A percentile compares a stretch with the other conserved stretches of the same genome.
Evolutionary conservation across 257 asterid genomes (phyloP).

Genomic region (Solanum verrucosum): DNA sequence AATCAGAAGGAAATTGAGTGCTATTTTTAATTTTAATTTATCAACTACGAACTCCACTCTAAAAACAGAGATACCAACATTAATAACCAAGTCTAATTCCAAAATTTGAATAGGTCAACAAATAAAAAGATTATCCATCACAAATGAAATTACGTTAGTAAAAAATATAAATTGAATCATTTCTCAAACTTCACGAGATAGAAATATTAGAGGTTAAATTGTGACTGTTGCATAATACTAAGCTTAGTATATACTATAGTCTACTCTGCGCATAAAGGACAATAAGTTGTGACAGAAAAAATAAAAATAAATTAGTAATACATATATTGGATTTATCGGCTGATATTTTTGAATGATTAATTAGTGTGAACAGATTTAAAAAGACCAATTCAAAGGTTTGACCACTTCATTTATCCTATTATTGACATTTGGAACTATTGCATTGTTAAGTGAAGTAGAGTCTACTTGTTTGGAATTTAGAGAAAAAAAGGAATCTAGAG

Average conservation of each 20-base stretch:
- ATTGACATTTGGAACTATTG: neutral
- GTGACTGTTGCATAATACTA: too few species aligned
- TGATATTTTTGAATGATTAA: neutral
- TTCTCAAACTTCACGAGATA: neutral
- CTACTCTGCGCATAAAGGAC: neutral
- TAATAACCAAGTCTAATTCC: neutral
- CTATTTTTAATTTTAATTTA: too few species aligned
- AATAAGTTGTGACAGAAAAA: neutral
- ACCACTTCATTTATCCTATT: neutral
- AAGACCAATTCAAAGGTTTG: neutral
- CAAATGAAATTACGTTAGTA: neutral
- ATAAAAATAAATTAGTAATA: neutral
- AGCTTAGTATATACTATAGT: neutral
- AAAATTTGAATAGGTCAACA: neutral
- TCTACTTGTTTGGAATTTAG: too few species aligned
- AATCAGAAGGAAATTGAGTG: neutral
- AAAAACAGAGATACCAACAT: neutral
- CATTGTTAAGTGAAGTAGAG: neutral
- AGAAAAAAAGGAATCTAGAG: neutral
- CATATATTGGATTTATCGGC: neutral
- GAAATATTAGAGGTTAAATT: too few species aligned
- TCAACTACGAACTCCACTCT: neutral
- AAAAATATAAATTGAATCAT: too few species aligned
- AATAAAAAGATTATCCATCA: neutral
- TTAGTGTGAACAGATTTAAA: neutral